A percentile compares a stretch with the other conserved stretches of the same genome.
phyloP scores from a whole-genome alignment of 169 alveolate genomes.

The Eimeria maxima region DNA sequence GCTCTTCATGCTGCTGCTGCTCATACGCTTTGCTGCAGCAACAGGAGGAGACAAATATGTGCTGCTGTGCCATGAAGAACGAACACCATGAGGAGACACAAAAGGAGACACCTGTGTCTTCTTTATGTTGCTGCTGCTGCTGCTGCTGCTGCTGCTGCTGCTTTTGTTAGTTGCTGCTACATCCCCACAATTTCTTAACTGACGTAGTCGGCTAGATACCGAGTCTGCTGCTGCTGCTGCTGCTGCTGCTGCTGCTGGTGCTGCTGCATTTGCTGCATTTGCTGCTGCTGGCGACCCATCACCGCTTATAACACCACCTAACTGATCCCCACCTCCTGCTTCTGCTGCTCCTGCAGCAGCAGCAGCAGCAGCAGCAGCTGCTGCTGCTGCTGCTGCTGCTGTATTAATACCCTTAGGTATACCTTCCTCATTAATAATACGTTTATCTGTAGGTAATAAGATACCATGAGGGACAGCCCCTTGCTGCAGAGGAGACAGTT shows the following conservation, averaged over 20 bases:
- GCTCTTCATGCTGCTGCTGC: slow-evolving; percentile 1
- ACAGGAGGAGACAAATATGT: neutral
- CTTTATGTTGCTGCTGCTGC: neutral
- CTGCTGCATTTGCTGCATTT: neutral
- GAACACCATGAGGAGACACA: neutral
- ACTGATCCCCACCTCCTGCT: too few relatives aligned
- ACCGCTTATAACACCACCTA: too few relatives aligned
- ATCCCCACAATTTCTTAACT: neutral
- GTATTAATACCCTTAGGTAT: neutral
- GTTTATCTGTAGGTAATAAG: neutral
- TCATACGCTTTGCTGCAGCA: neutral
- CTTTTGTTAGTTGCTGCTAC: neutral
- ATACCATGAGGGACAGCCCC: neutral
- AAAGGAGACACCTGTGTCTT: neutral
- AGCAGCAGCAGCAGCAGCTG: slow-evolving; percentile 3
- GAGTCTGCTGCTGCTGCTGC: neutral
- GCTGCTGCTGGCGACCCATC: slow-evolving; percentile 2
- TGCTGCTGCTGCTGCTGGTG: neutral
- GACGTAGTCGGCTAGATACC: too few relatives aligned
- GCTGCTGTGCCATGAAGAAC: neutral
- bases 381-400: slow-evolving; percentile 1
- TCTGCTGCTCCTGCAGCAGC: slow-evolving; percentile 5
- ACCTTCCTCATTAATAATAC: neutral
- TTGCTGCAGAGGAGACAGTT: neutral
- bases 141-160: neutral